Conservation (phyloP, 225 moss, liverwort and hornwort species). For the Anthoceros angustus region DNA sequence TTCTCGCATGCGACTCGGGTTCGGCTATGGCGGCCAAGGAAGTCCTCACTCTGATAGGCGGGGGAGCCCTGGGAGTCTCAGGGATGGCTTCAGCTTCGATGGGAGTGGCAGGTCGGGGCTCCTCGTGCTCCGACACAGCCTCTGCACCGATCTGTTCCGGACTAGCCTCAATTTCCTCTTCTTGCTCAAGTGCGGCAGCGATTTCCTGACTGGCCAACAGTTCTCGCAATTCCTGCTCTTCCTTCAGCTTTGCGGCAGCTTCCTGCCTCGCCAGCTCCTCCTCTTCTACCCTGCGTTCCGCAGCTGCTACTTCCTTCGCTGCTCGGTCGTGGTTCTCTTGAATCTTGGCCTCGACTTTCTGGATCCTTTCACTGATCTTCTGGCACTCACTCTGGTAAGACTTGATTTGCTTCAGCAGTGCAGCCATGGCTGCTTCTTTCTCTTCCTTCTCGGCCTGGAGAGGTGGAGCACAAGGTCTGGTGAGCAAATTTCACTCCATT, state of each 20-base stretch:
- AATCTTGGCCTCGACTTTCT: constrained; percentile 19
- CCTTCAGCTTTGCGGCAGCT: neutral
- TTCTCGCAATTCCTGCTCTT: neutral
- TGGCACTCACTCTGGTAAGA: constrained; percentile 30
- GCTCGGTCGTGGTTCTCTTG: constrained; percentile 8
- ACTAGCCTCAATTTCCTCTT: neutral
- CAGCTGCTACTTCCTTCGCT: neutral
- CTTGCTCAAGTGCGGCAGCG: neutral
- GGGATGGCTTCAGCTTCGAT: neutral
- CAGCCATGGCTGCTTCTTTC: constrained; percentile 32
- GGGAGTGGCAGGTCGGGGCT: neutral
- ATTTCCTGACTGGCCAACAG: neutral
- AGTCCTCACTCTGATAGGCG: neutral
- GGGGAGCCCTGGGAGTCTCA: neutral
- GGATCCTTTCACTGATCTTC: constrained; percentile 28
- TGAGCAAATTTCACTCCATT: neutral
- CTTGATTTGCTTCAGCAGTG: constrained; percentile 21
- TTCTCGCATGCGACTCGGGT: neutral
- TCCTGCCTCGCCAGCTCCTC: neutral
- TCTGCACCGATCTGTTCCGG: neutral
- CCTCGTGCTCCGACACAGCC: neutral
- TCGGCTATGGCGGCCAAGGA: neutral
- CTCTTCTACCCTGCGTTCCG: neutral
- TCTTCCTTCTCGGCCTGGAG: constrained; percentile 24
- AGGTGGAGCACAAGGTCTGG: neutral